phyloP scores from a whole-genome alignment of 1,284 basidiomycete genomes.

The Neotropicomus parvogracilis region DNA sequence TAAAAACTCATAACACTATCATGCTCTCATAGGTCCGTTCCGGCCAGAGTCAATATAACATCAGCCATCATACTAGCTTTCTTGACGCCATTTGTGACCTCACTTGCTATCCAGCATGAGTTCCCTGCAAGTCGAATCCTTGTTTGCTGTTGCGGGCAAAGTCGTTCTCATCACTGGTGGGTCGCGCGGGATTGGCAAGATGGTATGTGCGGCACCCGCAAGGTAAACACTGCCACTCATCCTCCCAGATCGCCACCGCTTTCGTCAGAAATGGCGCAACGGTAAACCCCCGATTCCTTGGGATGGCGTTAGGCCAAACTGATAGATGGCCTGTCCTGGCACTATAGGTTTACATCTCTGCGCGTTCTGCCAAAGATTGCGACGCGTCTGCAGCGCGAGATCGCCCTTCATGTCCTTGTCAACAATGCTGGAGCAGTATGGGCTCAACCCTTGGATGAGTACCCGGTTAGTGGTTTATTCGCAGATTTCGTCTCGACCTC shows the following conservation, averaged over 20 bases:
- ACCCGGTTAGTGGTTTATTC: constrained; percentile 51
- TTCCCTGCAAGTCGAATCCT: constrained; percentile 39
- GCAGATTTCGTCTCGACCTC: not conserved
- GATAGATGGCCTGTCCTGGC: not conserved
- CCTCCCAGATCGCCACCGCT: constrained; percentile 57
- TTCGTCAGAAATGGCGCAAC: constrained; percentile 66
- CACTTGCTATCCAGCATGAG: constrained; percentile 30
- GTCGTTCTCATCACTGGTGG: constrained; percentile 70
- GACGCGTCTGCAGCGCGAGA: constrained; percentile 55
- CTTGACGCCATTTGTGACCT: not conserved
- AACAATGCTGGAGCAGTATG: constrained; percentile 71
- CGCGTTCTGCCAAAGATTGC: constrained; percentile 57
- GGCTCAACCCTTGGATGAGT: constrained; percentile 55
- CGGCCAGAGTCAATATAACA: constrained; percentile 1
- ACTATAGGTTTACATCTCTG: constrained; percentile 63
- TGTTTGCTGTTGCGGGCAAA: constrained; percentile 60
- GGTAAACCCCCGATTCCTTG: constrained; percentile 31
- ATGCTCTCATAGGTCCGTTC: not conserved
- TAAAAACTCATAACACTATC: constrained; percentile 18
- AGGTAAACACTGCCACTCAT: not conserved
- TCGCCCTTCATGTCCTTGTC: constrained; percentile 56
- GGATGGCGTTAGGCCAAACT: not conserved
- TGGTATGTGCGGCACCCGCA: constrained; percentile 41
- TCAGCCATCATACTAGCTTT: not conserved
- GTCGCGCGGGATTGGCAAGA: constrained; percentile 67